These are phyloP conservation scores for Saksenaea vasiformis DNA, from an alignment of 371 early-diverging fungal species.

Conservation along the genomic window DNA sequence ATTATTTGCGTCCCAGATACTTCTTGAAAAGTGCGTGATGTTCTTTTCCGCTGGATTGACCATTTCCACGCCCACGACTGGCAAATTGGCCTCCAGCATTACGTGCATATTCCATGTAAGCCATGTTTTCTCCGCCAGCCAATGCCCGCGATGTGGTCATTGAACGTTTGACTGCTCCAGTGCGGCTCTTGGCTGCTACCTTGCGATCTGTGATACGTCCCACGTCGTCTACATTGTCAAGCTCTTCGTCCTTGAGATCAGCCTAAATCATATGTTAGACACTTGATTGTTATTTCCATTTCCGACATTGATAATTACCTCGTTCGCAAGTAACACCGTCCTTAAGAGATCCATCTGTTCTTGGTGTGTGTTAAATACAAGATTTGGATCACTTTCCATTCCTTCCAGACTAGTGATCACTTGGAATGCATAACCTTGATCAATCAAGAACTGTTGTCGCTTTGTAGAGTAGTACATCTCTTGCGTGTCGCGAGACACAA, in stretches of 20 bases:
- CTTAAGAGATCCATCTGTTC: slow-evolving; percentile 92
- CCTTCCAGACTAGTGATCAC: slow-evolving; percentile 88
- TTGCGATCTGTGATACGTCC: slow-evolving; percentile 46
- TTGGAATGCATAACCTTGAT: slow-evolving; percentile 99
- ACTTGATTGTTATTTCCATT: slow-evolving; percentile 17
- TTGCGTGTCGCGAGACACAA: slow-evolving; percentile 98
- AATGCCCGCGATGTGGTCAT: slow-evolving; percentile 77
- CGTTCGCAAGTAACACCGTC: slow-evolving; percentile 83
- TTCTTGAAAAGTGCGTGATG: slow-evolving; percentile 77
- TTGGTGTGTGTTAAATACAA: slow-evolving; percentile 74
- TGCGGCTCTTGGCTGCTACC: slow-evolving; percentile 39
- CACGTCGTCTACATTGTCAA: slow-evolving; percentile 43
- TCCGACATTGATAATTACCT: slow-evolving; percentile 44
- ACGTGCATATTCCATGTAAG: slow-evolving; percentile 81
- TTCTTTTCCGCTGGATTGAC: slow-evolving; percentile 45
- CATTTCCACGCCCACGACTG: slow-evolving; percentile 40
- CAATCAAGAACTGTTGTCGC: slow-evolving; percentile 98
- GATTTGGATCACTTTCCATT: slow-evolving; percentile 68
- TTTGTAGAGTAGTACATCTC: slow-evolving; percentile 99
- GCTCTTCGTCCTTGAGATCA: slow-evolving; percentile 64
- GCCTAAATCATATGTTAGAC: slow-evolving; percentile 27
- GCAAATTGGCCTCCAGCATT: slow-evolving; percentile 44
- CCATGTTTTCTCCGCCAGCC: slow-evolving; percentile 94
- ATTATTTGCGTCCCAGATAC: slow-evolving; percentile 49
- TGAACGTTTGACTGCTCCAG: slow-evolving; percentile 40